Conservation (phyloP, 805 yeast genomes). For the Cyberlindnera amylophila region DNA sequence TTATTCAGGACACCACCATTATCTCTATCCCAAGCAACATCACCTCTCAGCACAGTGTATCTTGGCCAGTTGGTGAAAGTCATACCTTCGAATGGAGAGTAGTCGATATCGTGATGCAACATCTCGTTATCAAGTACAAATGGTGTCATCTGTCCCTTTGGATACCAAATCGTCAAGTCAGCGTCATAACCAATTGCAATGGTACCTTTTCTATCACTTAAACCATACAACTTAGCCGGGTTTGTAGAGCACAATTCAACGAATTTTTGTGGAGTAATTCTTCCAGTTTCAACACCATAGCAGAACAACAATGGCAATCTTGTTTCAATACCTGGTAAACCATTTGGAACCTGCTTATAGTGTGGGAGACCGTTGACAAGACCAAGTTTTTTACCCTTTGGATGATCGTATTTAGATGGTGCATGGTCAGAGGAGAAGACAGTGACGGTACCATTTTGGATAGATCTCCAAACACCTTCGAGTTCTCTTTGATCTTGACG, state of each 20-base stretch:
- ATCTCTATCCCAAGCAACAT: slow-evolving; percentile 31
- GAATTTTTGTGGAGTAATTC: slow-evolving; percentile 38
- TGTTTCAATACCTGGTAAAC: slow-evolving; percentile 47
- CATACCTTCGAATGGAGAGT: slow-evolving; percentile 39
- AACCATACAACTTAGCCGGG: slow-evolving; percentile 44
- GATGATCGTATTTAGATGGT: slow-evolving; percentile 40
- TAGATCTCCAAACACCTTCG: slow-evolving; percentile 42
- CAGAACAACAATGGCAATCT: slow-evolving; percentile 41
- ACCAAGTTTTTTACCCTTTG: slow-evolving; percentile 41
- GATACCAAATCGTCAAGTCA: slow-evolving; percentile 47
- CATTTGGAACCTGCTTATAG: slow-evolving; percentile 44
- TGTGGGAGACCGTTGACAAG: slow-evolving; percentile 37
- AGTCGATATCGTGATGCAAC: slow-evolving; percentile 37
- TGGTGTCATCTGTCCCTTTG: slow-evolving; percentile 29
- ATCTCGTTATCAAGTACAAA: slow-evolving; percentile 28
- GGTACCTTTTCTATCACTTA: slow-evolving; percentile 38
- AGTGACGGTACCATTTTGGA: slow-evolving; percentile 45
- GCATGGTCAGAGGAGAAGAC: slow-evolving; percentile 45
- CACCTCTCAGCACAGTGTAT: slow-evolving; percentile 38
- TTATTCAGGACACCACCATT: slow-evolving; percentile 20
- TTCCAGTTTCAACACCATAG: slow-evolving; percentile 40
- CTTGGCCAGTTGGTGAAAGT: slow-evolving; percentile 44
- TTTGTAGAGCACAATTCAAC: slow-evolving; percentile 44
- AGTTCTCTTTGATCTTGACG: slow-evolving; percentile 37
- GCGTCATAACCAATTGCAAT: slow-evolving; percentile 46